Evolutionary conservation across 495 filamentous ascomycete genomes (phyloP).

Genomic region (Neurospora sp.): DNA sequence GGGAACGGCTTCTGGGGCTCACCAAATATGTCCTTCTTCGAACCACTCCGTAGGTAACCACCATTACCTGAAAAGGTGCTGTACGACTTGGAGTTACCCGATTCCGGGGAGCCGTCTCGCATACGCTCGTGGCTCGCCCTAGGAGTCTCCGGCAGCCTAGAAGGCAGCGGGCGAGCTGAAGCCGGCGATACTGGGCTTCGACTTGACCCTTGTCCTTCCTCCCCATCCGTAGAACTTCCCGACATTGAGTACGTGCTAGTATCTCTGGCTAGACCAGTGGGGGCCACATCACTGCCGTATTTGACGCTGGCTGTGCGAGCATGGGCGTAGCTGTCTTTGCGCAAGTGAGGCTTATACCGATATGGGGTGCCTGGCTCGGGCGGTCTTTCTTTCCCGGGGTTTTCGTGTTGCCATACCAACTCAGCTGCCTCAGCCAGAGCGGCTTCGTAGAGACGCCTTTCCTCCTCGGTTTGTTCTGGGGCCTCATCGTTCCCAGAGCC

Average conservation of each 20-base stretch:
- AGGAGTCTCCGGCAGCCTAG: slow-evolving; percentile 13
- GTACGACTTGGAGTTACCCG: slow-evolving; percentile 19
- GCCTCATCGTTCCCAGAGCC: background rate
- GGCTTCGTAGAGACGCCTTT: slow-evolving; percentile 57
- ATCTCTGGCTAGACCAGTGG: slow-evolving; percentile 38
- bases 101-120: slow-evolving; percentile 11
- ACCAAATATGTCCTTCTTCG: slow-evolving; percentile 48
- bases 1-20: slow-evolving; percentile 49
- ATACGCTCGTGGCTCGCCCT: slow-evolving; percentile 22
- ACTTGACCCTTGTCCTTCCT: slow-evolving; percentile 20
- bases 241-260: slow-evolving; percentile 36
- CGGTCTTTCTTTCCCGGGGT: slow-evolving; percentile 38
- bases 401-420: slow-evolving; percentile 74
- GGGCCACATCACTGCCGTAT: slow-evolving; percentile 37
- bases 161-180: slow-evolving; percentile 15
- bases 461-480: slow-evolving; percentile 40
- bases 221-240: slow-evolving; percentile 39
- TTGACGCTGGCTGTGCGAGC: slow-evolving; percentile 49
- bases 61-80: slow-evolving; percentile 14
- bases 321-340: slow-evolving; percentile 52
- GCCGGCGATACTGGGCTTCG: slow-evolving; percentile 20
- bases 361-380: slow-evolving; percentile 53
- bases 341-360: slow-evolving; percentile 49
- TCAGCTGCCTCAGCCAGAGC: slow-evolving; percentile 82
- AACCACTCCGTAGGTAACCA: slow-evolving; percentile 33